These are phyloP conservation scores for Kwoniella europaea DNA, from an alignment of 768 basidiomycete genomes.

Conservation along the genomic window DNA sequence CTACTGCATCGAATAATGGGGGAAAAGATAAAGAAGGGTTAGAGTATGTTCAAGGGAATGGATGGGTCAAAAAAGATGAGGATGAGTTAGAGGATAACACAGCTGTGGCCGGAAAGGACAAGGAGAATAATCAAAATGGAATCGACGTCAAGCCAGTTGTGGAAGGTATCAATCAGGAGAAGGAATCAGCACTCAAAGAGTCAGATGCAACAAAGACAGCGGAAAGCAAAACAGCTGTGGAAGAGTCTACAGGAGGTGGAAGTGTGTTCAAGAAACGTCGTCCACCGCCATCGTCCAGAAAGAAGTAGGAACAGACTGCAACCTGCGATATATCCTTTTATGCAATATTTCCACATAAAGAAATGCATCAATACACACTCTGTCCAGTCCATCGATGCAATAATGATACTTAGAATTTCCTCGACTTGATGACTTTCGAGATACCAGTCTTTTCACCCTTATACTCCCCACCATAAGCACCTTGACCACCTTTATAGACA, in stretches of 20 bases:
- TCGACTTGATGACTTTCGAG: slow-evolving; percentile 83
- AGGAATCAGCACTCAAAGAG: background rate
- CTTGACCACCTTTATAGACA: slow-evolving; percentile 83
- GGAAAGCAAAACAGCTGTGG: slow-evolving; percentile 17
- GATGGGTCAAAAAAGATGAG: slow-evolving; percentile 27
- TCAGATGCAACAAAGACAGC: background rate
- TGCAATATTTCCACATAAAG: too few species aligned
- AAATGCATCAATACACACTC: too few species aligned
- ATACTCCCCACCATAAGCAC: slow-evolving; percentile 73
- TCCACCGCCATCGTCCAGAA: slow-evolving; percentile 41
- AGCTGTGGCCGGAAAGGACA: slow-evolving; percentile 5
- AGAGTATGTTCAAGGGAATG: slow-evolving; percentile 20
- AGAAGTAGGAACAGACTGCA: slow-evolving; percentile 18
- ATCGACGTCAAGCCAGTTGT: slow-evolving; percentile 21
- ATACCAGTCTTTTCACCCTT: slow-evolving; percentile 93
- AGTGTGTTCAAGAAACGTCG: slow-evolving; percentile 59
- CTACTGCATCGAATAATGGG: background rate
- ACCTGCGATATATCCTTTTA: background rate
- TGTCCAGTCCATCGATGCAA: too few species aligned
- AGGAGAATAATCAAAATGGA: slow-evolving; percentile 6
- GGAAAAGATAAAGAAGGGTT: slow-evolving; percentile 11
- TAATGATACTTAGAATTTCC: slow-evolving; percentile 63
- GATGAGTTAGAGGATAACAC: slow-evolving; percentile 17
- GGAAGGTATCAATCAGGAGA: background rate
- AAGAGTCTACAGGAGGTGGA: slow-evolving; percentile 6